phyloP scores from a whole-genome alignment of 2,329 filamentous ascomycete genomes.

The Fusarium scirpi region DNA sequence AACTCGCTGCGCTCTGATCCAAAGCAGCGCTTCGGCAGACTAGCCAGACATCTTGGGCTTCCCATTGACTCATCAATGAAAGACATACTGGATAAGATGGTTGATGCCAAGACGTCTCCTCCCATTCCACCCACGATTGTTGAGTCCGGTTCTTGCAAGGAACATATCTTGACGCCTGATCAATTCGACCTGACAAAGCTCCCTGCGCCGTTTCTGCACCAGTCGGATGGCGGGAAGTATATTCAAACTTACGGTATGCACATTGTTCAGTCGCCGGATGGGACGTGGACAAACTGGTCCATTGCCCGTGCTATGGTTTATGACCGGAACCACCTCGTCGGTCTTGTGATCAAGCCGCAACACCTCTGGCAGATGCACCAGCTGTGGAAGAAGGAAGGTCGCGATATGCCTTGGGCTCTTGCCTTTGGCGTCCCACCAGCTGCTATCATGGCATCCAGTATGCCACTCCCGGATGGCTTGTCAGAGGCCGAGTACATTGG shows the following conservation, averaged over 20 bases:
- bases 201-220: conserved; percentile 57
- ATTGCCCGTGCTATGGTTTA: conserved; percentile 61
- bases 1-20: conserved; percentile 46
- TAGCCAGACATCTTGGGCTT: conserved; percentile 58
- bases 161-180: conserved; percentile 19
- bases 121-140: conserved; percentile 53
- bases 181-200: conserved; percentile 52
- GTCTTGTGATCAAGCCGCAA: conserved; percentile 59
- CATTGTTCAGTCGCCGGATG: conserved; percentile 59
- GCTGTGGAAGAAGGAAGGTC: conserved; percentile 58
- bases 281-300: conserved; percentile 62
- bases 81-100: conserved; percentile 57
- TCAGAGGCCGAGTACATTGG: conserved; percentile 63
- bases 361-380: conserved; percentile 61
- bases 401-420: conserved; percentile 62
- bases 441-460: conserved; percentile 61
- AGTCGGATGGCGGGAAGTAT: conserved; percentile 62
- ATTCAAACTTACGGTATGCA: conserved; percentile 65
- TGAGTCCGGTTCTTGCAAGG: conserved; percentile 33
- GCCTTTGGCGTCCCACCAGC: conserved; percentile 64
- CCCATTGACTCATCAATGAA: conserved; percentile 46
- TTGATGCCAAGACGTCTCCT: conserved; percentile 49
- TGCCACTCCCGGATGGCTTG: conserved; percentile 55
- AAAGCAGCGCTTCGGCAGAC: conserved; percentile 54
- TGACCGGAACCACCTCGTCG: conserved; percentile 56